Conservation (phyloP, 352 stramenopile genomes). For the Aphanomyces invadans region DNA sequence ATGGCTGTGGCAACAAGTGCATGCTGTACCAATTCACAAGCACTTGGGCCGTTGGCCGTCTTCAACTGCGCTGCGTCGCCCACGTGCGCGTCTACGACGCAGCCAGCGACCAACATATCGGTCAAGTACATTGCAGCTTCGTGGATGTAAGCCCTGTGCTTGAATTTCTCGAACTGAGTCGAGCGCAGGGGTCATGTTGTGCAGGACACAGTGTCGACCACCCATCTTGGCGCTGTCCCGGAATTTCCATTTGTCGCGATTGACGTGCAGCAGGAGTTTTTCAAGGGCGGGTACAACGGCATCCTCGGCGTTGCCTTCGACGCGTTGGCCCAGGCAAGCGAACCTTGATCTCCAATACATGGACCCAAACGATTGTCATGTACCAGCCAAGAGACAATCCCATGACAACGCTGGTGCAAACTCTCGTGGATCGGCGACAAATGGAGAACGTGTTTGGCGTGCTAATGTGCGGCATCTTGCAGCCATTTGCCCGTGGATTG, state of each 20-base stretch:
- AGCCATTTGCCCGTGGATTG: constrained; percentile 37
- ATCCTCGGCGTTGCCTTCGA: constrained; percentile 63
- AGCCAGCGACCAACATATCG: constrained; percentile 34
- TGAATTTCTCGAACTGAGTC: no score
- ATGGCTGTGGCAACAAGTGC: constrained; percentile 66
- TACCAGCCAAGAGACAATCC: constrained; percentile 36
- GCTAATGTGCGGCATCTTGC: constrained; percentile 70
- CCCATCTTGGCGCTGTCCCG: constrained; percentile 38
- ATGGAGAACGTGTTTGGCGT: constrained; percentile 59
- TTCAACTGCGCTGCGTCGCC: constrained; percentile 61
- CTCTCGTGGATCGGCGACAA: constrained; percentile 28
- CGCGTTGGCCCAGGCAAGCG: constrained; percentile 34
- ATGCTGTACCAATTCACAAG: constrained; percentile 52
- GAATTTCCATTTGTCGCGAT: constrained; percentile 58
- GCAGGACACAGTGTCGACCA: constrained; percentile 55
- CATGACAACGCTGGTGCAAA: constrained; percentile 60
- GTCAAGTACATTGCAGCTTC: constrained; percentile 71
- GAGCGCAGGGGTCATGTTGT: constrained; percentile 40
- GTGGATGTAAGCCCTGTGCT: constrained; percentile 32
- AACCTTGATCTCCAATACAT: background rate
- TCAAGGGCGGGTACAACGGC: constrained; percentile 62
- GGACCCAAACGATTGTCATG: constrained; percentile 9
- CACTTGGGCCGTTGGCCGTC: constrained; percentile 35
- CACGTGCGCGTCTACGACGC: constrained; percentile 38
- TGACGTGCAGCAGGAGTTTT: constrained; percentile 48